These are phyloP conservation scores for Carex kokanica DNA, from an alignment of 176 grass and related monocot genomes.

Conservation along the genomic window DNA sequence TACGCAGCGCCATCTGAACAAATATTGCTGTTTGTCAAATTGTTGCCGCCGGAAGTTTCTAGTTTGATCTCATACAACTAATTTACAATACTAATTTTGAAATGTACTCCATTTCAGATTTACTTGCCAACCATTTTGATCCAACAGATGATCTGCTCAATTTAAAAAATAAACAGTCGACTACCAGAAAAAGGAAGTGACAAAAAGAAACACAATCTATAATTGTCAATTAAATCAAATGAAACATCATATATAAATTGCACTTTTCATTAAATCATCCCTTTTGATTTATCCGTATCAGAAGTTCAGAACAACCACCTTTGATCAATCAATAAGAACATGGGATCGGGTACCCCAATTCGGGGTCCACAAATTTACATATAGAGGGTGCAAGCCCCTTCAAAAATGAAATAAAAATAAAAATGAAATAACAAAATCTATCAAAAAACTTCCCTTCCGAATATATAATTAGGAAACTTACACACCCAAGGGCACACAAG, in stretches of 20 bases:
- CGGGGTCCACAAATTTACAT: not conserved
- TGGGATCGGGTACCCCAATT: no score
- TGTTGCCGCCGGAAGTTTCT: not conserved
- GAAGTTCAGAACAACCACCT: no score
- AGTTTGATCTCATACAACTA: not conserved
- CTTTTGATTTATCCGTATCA: not conserved
- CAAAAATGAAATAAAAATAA: no score
- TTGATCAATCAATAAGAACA: not conserved
- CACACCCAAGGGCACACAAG: constrained; percentile 16
- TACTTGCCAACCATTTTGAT: not conserved
- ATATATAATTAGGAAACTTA: constrained; percentile 8
- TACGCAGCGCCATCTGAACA: not conserved
- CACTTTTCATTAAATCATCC: not conserved
- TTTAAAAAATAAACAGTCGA: not conserved
- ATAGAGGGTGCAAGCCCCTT: not conserved
- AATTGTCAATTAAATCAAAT: not conserved
- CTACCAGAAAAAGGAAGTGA: not conserved
- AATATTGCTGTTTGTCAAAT: not conserved
- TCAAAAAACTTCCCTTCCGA: constrained; percentile 8
- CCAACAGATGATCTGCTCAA: not conserved
- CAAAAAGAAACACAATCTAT: not conserved
- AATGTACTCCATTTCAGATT: not conserved
- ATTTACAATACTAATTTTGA: not conserved
- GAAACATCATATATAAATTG: not conserved
- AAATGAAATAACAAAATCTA: constrained; percentile 4